Evolutionary conservation across 305 asterid genomes (phyloP).

Genomic region (Plantago rigida): DNA sequence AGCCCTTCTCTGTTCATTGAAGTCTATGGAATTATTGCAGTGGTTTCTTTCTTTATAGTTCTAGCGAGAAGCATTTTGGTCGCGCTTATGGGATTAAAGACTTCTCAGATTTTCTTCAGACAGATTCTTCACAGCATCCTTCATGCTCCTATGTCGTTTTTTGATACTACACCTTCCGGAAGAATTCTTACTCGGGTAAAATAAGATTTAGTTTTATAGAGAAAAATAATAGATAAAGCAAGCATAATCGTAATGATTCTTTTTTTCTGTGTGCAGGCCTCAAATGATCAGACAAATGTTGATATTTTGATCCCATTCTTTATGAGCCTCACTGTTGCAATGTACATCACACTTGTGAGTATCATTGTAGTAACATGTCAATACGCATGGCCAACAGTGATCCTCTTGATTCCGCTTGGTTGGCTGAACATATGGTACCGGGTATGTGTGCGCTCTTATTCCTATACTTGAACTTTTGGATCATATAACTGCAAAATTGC

Average conservation of each 20-base stretch:
- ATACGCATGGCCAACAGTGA: constrained; percentile 75
- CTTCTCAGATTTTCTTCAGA: constrained; percentile 72
- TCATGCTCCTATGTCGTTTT: constrained; percentile 96
- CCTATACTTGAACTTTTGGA: background rate
- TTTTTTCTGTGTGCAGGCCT: constrained; percentile 53
- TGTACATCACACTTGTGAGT: constrained; percentile 55
- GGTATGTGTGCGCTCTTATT: constrained; percentile 36
- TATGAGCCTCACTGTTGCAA: constrained; percentile 42
- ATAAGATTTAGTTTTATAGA: background rate
- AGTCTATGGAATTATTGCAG: constrained; percentile 49
- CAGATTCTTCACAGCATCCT: constrained; percentile 70
- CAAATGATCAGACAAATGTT: constrained; percentile 82
- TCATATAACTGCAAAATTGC: background rate
- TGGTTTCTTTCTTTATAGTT: constrained; percentile 40
- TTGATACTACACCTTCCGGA: constrained; percentile 98
- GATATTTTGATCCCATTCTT: constrained; percentile 74
- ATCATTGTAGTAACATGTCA: constrained; percentile 75
- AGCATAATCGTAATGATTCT: background rate
- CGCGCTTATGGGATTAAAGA: constrained; percentile 72
- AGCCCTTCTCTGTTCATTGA: constrained; percentile 57
- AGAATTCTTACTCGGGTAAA: constrained; percentile 87
- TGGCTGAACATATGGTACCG: constrained; percentile 92
- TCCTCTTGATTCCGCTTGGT: constrained; percentile 73
- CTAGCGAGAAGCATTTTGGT: constrained; percentile 41
- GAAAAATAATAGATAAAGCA: too few species aligned